Evolutionary conservation across 179 eudicot genomes (phyloP), one percentile per base, ranked within the genome.

Genomic region (Monotropa hypopitys): DNA sequence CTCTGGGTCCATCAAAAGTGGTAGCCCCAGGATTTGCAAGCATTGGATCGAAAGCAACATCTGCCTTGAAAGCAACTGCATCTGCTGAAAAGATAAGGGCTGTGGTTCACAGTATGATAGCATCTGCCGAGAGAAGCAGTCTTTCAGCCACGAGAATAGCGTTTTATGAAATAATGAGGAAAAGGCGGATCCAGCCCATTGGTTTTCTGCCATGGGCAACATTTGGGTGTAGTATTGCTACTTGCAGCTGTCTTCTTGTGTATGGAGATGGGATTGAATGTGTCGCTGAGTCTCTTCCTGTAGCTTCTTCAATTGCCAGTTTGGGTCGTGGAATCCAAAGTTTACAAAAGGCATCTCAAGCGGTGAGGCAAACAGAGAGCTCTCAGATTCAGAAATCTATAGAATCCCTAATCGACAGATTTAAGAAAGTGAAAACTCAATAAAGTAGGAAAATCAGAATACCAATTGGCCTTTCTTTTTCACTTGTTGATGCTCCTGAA

Each of bases 131-230:
- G 83, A 93, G 88, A 80, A 90, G 97, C 4, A 95, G 99, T 84
- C 77, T 95, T 73, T 90, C 93, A 6, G 96, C 92, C 7, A 91
- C 88, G 93, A 89, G 96, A 81, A 79, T 96, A 12, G 88, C 99
- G 5, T 95, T 95, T 68, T 95, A 93, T 73, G 97, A 95, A 81
- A 95, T 95, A 76, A 95, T 95, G 99, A 90, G 99, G 83, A 91
- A 88, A 70, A 79, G 97, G 9, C 82, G 83, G 56, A 85, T 85
- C 40, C 77, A 84, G 73, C 90, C 88, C 0, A 70, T 95, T 80
- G 91, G 99, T 7, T 72, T 85, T 78, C 73, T 88, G 81, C 99
- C 96, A 13, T 93, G 88, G 97, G 94, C 87, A 20, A 91, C 97
- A 8, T 93, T 93, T 83, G 98, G 98, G 66, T 85, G 86, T 70